A percentile compares a stretch with the other conserved stretches of the same genome.
These are phyloP conservation scores for Blastocystis sp. DNA, from an alignment of 352 stramenopile species.

Conservation along the genomic window DNA sequence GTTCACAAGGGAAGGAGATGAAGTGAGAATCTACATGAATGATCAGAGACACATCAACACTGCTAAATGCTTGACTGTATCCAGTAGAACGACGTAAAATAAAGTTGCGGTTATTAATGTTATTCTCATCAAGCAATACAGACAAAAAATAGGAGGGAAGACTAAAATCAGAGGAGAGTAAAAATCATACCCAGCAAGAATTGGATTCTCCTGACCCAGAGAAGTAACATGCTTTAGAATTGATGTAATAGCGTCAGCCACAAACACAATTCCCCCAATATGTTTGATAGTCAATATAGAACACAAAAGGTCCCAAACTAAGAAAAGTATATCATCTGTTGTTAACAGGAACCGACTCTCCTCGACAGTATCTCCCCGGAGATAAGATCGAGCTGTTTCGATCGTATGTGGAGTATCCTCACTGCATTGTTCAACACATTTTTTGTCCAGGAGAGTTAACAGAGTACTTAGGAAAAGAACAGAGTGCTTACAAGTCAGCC, in stretches of 20 bases:
- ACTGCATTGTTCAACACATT: not conserved
- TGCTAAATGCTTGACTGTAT: constrained; percentile 13
- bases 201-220: not conserved
- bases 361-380: not conserved
- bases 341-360: not conserved
- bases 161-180: not conserved
- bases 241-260: constrained; percentile 8
- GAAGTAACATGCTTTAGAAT: not conserved
- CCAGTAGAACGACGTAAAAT: constrained; percentile 49
- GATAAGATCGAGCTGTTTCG: not conserved
- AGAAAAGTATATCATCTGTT: not conserved
- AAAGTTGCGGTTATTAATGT: constrained; percentile 50
- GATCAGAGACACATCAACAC: not conserved
- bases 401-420: not conserved
- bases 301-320: constrained; percentile 15
- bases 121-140: not conserved
- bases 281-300: constrained; percentile 48
- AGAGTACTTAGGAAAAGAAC: not conserved
- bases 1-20: not conserved
- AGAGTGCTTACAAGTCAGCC: constrained; percentile 37
- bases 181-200: not conserved
- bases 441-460: not conserved
- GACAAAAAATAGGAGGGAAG: not conserved
- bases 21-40: not conserved
- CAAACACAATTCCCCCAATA: constrained; percentile 49